Percentiles rank a stretch among this genome's conserved stretches.
These are phyloP conservation scores for Lolium perenne DNA, from an alignment of 176 grass and related monocot species.

Conservation along the genomic window DNA sequence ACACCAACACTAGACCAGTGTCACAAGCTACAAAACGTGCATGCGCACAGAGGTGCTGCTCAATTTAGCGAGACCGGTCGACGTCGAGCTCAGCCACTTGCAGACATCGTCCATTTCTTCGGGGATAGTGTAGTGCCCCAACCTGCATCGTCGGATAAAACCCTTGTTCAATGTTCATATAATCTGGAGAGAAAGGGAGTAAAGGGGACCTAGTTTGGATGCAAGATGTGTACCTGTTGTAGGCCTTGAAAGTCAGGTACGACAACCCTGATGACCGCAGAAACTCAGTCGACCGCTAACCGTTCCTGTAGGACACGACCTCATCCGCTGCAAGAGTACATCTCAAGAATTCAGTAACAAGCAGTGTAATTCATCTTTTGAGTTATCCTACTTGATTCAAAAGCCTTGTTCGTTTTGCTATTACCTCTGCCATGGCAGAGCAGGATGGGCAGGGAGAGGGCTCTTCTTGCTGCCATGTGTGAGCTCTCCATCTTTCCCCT, in stretches of 20 bases:
- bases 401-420: too few relatives aligned
- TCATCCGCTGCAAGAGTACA: constrained; percentile 58
- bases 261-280: constrained; percentile 66
- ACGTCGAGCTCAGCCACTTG: constrained; percentile 71
- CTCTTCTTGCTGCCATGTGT: constrained; percentile 67
- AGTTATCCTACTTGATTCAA: too few relatives aligned
- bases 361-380: background rate
- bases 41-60: background rate
- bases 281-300: constrained; percentile 72
- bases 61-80: constrained; percentile 53
- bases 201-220: too few relatives aligned
- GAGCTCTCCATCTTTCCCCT: constrained; percentile 77
- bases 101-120: constrained; percentile 85
- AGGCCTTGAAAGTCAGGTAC: too few relatives aligned
- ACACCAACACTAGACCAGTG: too few relatives aligned
- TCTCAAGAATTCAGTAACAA: background rate
- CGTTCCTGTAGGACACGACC: constrained; percentile 75
- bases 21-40: too few relatives aligned
- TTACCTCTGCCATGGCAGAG: constrained; percentile 20
- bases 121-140: constrained; percentile 81
- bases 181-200: background rate
- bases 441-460: constrained; percentile 67
- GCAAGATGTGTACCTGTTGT: background rate
- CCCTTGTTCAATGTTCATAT: background rate
- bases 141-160: constrained; percentile 29